phyloP scores from a whole-genome alignment of 345 rosid species.

The Salix viminalis region DNA sequence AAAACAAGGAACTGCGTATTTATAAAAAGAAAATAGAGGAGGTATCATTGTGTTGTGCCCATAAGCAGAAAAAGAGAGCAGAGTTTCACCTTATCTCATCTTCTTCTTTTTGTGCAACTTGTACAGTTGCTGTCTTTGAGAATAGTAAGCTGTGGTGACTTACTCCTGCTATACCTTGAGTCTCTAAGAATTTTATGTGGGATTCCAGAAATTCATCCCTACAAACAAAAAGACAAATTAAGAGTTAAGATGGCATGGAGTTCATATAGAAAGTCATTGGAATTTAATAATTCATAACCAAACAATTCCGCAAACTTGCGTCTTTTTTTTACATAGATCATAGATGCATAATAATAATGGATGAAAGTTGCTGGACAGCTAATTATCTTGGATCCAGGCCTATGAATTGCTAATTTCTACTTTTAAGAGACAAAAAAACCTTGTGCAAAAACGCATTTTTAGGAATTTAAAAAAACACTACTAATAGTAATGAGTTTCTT shows the following conservation, averaged over 20 bases:
- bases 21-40: not conserved
- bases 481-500: not conserved
- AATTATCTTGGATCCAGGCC: not conserved
- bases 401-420: not conserved
- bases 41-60: not conserved
- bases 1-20: not conserved
- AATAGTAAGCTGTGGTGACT: conserved; percentile 92
- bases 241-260: not conserved
- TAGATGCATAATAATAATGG: not conserved
- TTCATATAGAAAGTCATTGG: not conserved
- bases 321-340: too few relatives aligned
- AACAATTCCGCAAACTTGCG: too few relatives aligned
- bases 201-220: conserved; percentile 64
- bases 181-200: conserved; percentile 67
- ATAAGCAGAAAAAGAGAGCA: not conserved
- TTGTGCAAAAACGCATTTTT: not conserved
- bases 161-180: conserved; percentile 88
- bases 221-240: not conserved
- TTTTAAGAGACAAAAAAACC: not conserved
- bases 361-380: not conserved
- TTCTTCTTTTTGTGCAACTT: conserved; percentile 54
- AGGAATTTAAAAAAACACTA: not conserved
- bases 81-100: conserved; percentile 50
- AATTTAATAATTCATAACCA: too few relatives aligned
- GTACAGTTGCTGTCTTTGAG: conserved; percentile 76